phyloP scores from a whole-genome alignment of 2,329 filamentous ascomycete genomes.

The Grosmannia clavigera region DNA sequence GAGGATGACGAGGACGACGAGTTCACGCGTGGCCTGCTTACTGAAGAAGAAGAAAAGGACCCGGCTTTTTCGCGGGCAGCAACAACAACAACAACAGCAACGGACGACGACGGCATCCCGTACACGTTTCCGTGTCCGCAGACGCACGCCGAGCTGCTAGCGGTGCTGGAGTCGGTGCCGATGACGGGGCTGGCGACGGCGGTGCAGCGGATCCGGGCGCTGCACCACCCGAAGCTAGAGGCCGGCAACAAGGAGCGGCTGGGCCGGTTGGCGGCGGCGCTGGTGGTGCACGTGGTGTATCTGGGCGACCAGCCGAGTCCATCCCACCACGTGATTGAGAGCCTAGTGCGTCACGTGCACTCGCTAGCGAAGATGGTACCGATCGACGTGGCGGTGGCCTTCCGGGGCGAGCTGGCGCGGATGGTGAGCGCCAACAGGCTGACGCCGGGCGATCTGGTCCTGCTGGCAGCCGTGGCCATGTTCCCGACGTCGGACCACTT shows the following conservation, averaged over 20 bases:
- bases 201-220: constrained; percentile 76
- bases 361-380: constrained; percentile 82
- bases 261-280: constrained; percentile 48
- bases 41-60: constrained; percentile 42
- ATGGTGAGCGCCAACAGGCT: constrained; percentile 21
- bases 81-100: not conserved
- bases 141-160: constrained; percentile 61
- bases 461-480: constrained; percentile 72
- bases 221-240: constrained; percentile 83
- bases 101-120: constrained; percentile 48
- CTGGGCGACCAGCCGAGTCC: constrained; percentile 27
- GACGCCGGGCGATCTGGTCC: constrained; percentile 57
- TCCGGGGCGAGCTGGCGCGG: constrained; percentile 59
- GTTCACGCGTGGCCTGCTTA: constrained; percentile 57
- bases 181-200: constrained; percentile 59
- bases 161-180: constrained; percentile 49
- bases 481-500: constrained; percentile 97
- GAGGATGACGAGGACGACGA: constrained; percentile 45
- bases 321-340: constrained; percentile 36
- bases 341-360: constrained; percentile 77
- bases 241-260: constrained; percentile 78
- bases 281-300: constrained; percentile 51
- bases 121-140: constrained; percentile 82
- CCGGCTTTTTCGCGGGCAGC: constrained; percentile 31
- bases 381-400: constrained; percentile 62